Evolutionary conservation across 768 basidiomycete species (phyloP).

Genomic region (Russula olivacea): DNA sequence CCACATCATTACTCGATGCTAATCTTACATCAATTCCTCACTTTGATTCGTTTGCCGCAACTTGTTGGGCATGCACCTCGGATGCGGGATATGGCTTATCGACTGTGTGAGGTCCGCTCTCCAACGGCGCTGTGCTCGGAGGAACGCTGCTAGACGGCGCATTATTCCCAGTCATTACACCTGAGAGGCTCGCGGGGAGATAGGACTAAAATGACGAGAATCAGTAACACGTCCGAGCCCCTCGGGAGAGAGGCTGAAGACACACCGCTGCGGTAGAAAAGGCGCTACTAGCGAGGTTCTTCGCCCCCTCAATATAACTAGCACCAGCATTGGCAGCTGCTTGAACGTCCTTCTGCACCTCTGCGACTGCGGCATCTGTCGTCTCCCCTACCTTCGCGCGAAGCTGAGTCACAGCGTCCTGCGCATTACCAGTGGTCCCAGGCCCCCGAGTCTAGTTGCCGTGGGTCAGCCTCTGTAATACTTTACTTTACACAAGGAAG

Average conservation of each 20-base stretch:
- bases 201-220: slow-evolving; percentile 14
- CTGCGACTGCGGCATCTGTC: slow-evolving; percentile 48
- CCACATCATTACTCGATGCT: not conserved
- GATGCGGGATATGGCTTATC: slow-evolving; percentile 2
- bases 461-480: not conserved
- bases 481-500: not conserved
- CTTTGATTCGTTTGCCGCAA: slow-evolving; percentile 11
- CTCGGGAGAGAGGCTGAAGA: not conserved
- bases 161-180: slow-evolving; percentile 17
- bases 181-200: slow-evolving; percentile 23
- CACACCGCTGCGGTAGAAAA: slow-evolving; percentile 43
- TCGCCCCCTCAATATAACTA: slow-evolving; percentile 52
- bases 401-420: slow-evolving; percentile 30
- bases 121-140: not conserved
- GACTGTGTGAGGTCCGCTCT: slow-evolving; percentile 9
- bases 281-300: slow-evolving; percentile 40
- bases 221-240: not conserved
- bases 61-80: not conserved
- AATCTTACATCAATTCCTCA: slow-evolving; percentile 4
- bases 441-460: slow-evolving; percentile 11
- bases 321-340: slow-evolving; percentile 41
- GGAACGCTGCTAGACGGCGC: not conserved
- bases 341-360: slow-evolving; percentile 50
- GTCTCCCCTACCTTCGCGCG: slow-evolving; percentile 32
- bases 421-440: slow-evolving; percentile 1